Conservation (phyloP, 768 basidiomycete genomes). For the Rickenella mellea region DNA sequence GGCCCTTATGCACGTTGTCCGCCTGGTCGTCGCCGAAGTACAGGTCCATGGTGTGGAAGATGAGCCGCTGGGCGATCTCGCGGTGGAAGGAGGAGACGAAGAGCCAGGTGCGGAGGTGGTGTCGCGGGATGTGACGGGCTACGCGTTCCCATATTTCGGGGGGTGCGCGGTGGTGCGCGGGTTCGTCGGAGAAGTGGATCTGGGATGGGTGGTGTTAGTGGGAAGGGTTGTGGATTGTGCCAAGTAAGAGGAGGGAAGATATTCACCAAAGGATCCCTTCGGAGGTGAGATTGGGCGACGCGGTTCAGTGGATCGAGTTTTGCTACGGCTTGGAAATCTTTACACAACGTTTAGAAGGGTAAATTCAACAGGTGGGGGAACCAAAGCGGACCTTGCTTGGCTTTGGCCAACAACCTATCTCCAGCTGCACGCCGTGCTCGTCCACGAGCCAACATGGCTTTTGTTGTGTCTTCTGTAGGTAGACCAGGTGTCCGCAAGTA, state of each 20-base stretch:
- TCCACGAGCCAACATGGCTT: slow-evolving; percentile 48
- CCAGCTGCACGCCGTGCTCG: slow-evolving; percentile 48
- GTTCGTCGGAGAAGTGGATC: slow-evolving; percentile 45
- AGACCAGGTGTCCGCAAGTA: slow-evolving; percentile 55
- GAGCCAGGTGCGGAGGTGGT: slow-evolving; percentile 62
- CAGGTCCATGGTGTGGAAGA: slow-evolving; percentile 60
- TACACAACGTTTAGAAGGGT: not conserved
- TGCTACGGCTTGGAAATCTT: slow-evolving; percentile 52
- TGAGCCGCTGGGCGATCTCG: slow-evolving; percentile 52
- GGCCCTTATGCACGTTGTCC: slow-evolving; percentile 47
- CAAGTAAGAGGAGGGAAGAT: not conserved
- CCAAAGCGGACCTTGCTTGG: slow-evolving; percentile 42
- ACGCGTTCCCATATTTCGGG: slow-evolving; percentile 63
- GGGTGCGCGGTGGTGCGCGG: slow-evolving; percentile 53
- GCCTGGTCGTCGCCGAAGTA: slow-evolving; percentile 54
- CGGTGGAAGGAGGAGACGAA: slow-evolving; percentile 55
- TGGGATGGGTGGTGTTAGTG: slow-evolving; percentile 14
- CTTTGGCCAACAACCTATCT: slow-evolving; percentile 44
- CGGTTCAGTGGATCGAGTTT: slow-evolving; percentile 52
- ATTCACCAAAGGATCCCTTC: slow-evolving; percentile 39
- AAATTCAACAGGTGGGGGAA: not conserved
- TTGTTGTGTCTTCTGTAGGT: slow-evolving; percentile 37
- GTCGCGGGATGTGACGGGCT: slow-evolving; percentile 50
- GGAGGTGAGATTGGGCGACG: slow-evolving; percentile 37
- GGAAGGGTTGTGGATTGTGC: not conserved